phyloP scores from a whole-genome alignment of 2,329 filamentous ascomycete genomes.

The Curvularia eragrostidis region DNA sequence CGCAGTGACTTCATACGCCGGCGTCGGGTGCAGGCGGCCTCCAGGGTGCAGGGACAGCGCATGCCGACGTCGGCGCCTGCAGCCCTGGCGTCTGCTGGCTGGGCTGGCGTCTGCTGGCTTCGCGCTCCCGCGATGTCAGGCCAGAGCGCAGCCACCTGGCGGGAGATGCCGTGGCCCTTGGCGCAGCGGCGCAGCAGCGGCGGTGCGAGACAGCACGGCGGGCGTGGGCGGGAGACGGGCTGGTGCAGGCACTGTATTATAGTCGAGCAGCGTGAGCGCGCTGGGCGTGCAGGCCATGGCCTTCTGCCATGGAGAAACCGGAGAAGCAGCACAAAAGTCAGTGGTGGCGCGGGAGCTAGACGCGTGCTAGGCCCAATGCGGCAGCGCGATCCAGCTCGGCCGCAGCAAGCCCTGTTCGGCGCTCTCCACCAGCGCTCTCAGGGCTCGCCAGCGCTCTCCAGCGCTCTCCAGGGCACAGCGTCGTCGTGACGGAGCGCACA shows the following conservation, averaged over 20 bases:
- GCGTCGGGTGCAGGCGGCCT: not conserved
- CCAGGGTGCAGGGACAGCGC: not conserved
- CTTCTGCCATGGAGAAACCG: slow-evolving; percentile 39
- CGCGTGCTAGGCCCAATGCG: slow-evolving; percentile 11
- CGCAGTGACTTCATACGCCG: not conserved
- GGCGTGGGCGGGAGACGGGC: not conserved
- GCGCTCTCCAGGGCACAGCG: not conserved
- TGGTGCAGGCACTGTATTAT: too few relatives aligned
- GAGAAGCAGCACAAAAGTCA: slow-evolving; percentile 33
- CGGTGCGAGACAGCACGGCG: not conserved
- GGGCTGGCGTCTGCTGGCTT: not conserved
- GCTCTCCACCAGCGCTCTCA: slow-evolving; percentile 16
- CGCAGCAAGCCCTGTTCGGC: slow-evolving; percentile 25
- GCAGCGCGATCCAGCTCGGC: slow-evolving; percentile 28
- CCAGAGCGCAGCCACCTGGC: not conserved
- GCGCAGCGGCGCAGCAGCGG: not conserved
- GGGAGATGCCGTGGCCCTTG: not conserved
- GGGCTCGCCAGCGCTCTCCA: not conserved
- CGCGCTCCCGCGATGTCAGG: too few relatives aligned
- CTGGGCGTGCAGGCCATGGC: not conserved
- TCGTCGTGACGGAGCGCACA: slow-evolving; percentile 16
- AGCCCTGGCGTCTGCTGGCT: not conserved
- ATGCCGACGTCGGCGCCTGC: not conserved
- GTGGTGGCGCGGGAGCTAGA: slow-evolving; percentile 35
- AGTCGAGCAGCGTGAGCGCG: too few relatives aligned